Percentiles rank a stretch among this genome's conserved stretches.
Evolutionary conservation across 2,329 filamentous ascomycete genomes (phyloP).

Genomic region (Trichoderma sp.): DNA sequence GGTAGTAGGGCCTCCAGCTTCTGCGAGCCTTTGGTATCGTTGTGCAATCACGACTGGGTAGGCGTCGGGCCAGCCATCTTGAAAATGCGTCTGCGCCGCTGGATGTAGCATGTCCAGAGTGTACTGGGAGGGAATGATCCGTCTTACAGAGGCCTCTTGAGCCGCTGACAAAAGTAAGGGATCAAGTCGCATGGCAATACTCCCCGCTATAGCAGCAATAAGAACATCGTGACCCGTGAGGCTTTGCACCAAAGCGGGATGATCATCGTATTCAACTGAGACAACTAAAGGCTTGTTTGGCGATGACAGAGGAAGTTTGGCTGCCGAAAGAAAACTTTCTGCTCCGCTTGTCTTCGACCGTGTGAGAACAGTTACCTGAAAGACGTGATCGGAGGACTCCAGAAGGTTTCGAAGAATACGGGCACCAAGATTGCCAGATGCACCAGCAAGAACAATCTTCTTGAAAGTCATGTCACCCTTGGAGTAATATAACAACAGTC

Average conservation of each 20-base stretch:
- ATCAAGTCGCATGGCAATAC: background rate
- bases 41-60: background rate
- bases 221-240: conserved; percentile 16
- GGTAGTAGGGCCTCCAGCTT: conserved; percentile 12
- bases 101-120: conserved; percentile 23
- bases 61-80: conserved; percentile 19
- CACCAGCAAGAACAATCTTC: conserved; percentile 24
- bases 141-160: conserved; percentile 23
- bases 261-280: background rate
- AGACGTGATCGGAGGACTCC: conserved; percentile 16
- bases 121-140: conserved; percentile 27
- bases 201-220: conserved; percentile 7
- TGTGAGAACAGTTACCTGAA: conserved; percentile 24
- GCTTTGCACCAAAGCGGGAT: conserved; percentile 6
- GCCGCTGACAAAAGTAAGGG: conserved; percentile 12
- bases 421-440: conserved; percentile 15
- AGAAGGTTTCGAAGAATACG: conserved; percentile 18
- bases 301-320: background rate
- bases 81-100: background rate
- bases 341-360: background rate
- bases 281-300: background rate
- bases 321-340: too few relatives aligned
- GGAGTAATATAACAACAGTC: too few relatives aligned
- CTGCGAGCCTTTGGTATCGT: conserved; percentile 7
- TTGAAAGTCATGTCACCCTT: conserved; percentile 16